Evolutionary conservation across 2,329 filamentous ascomycete species (phyloP).

Genomic region (Dactylonectria estremocensis): DNA sequence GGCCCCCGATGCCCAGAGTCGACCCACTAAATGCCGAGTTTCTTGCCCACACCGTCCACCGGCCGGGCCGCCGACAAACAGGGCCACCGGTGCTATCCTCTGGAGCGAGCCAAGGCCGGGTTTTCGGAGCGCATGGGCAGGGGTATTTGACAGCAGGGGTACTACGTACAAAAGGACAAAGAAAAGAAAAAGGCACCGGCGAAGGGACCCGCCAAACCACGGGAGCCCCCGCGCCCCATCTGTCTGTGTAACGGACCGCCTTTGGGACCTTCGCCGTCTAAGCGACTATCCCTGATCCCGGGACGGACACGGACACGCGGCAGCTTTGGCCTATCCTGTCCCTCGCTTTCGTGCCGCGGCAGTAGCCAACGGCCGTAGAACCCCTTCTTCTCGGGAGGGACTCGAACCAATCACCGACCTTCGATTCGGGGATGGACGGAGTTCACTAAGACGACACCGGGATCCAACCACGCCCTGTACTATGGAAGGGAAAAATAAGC

Average conservation of each 20-base stretch:
- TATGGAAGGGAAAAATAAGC: not conserved
- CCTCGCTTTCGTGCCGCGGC: not conserved
- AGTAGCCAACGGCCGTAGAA: not conserved
- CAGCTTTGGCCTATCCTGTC: not conserved
- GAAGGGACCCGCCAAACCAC: not conserved
- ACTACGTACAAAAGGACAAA: too few species aligned
- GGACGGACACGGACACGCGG: not conserved
- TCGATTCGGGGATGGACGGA: not conserved
- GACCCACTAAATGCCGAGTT: conserved; percentile 39
- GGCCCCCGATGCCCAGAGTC: conserved; percentile 3
- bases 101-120: not conserved
- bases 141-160: not conserved
- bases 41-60: conserved; percentile 11
- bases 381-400: not conserved
- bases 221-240: not conserved
- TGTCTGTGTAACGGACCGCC: not conserved
- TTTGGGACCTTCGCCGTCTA: not conserved
- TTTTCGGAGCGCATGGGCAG: not conserved
- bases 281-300: not conserved
- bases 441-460: not conserved
- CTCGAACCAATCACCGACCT: not conserved
- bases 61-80: conserved; percentile 1
- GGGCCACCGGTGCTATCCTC: not conserved
- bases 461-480: not conserved
- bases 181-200: not conserved